phyloP scores from a whole-genome alignment of 1,139 yeast species.

The Yamadazyma friedrichii region DNA sequence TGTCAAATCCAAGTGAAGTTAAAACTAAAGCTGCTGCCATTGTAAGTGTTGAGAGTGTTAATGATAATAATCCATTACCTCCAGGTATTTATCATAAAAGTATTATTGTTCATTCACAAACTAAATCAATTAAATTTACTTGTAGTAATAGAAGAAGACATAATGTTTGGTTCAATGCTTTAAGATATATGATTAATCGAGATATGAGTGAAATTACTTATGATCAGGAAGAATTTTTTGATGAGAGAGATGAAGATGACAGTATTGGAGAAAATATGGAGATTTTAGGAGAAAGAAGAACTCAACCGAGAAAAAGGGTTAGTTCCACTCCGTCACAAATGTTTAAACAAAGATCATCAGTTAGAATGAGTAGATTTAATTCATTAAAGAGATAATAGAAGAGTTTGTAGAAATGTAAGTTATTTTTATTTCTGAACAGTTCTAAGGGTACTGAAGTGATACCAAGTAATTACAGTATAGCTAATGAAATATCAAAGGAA shows the following conservation, averaged over 20 bases:
- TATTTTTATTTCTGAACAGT: neutral
- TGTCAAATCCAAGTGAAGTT: conserved; percentile 63
- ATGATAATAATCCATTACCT: conserved; percentile 85
- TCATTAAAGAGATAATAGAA: conserved; percentile 18
- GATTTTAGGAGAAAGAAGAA: conserved; percentile 26
- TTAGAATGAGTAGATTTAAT: conserved; percentile 23
- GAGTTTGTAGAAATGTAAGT: neutral
- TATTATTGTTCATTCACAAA: conserved; percentile 71
- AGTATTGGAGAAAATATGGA: conserved; percentile 10
- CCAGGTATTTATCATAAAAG: conserved; percentile 88
- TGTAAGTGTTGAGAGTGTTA: conserved; percentile 72
- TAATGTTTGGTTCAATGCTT: conserved; percentile 86
- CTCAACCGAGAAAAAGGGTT: conserved; percentile 29
- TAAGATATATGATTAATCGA: conserved; percentile 72
- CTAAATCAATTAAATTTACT: conserved; percentile 71
- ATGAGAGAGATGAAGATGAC: conserved; percentile 17
- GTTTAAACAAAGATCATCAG: conserved; percentile 19
- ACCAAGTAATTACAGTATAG: too few relatives aligned
- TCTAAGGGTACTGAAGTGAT: too few relatives aligned
- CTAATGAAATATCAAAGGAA: too few relatives aligned
- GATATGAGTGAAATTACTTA: conserved; percentile 60
- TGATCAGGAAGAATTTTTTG: conserved; percentile 30
- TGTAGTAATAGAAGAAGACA: conserved; percentile 88
- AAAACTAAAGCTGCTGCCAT: conserved; percentile 83
- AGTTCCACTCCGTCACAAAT: conserved; percentile 22